Evolutionary conservation across 352 stramenopile species (phyloP).

Genomic region (Globisporangium middletonii): DNA sequence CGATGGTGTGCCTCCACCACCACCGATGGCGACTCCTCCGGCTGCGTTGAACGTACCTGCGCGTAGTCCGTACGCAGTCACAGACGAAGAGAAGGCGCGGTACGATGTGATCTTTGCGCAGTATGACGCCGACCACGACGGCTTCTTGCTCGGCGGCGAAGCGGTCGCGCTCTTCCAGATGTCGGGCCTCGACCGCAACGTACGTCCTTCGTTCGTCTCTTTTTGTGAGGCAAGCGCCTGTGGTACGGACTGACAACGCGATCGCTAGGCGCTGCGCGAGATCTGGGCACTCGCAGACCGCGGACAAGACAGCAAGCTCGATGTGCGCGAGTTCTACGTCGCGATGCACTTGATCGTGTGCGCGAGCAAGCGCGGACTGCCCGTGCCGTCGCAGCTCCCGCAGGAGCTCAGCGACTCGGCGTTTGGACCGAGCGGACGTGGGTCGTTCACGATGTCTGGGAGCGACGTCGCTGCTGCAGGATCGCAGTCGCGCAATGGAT

Average conservation of each 20-base stretch:
- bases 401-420: conserved; percentile 56
- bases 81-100: conserved; percentile 79
- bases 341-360: conserved; percentile 97
- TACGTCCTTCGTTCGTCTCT: conserved; percentile 21
- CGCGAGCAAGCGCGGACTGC: conserved; percentile 85
- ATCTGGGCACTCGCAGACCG: conserved; percentile 92
- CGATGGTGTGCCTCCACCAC: conserved; percentile 53
- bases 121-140: conserved; percentile 88
- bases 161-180: conserved; percentile 92
- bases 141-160: conserved; percentile 87
- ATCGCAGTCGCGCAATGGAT: conserved; percentile 17
- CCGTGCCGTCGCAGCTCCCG: conserved; percentile 66
- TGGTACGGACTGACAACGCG: background rate
- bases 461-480: conserved; percentile 1
- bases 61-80: conserved; percentile 66
- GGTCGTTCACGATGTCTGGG: conserved; percentile 9
- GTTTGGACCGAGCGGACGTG: conserved; percentile 25
- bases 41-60: background rate
- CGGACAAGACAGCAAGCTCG: conserved; percentile 89
- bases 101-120: conserved; percentile 92
- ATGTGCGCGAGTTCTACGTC: conserved; percentile 91
- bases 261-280: conserved; percentile 50
- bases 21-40: background rate
- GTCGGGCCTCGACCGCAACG: conserved; percentile 86
- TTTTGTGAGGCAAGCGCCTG: conserved; percentile 5